Evolutionary conservation across 2,329 filamentous ascomycete species (phyloP), one percentile per base, ranked within the genome.

Genomic region (Hirsutella rhossiliensis): DNA sequence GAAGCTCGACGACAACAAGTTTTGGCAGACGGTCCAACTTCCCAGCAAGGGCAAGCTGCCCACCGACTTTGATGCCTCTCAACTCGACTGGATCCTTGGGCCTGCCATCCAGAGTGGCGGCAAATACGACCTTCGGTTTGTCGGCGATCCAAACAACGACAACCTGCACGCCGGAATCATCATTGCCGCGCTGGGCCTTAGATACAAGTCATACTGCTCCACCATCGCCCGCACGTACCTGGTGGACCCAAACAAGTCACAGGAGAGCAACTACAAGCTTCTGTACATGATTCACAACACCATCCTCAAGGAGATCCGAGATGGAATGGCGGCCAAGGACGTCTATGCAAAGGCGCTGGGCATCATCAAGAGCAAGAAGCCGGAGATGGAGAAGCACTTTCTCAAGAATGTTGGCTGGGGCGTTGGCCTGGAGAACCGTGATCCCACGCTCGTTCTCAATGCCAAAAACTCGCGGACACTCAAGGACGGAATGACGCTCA

Each of bases 401-500:
- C 68, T 90, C 38, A 95, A 94, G 66, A 94, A 86, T 51, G 82
- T 97, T 32, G 92, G 92, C 41, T 87, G 82, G 54, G 90, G 88
- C 40, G 86, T 98, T 54, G 94, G 92, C 49, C 86, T 97, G 38
- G 94, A 98, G 67, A 84, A 84, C 51, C 81, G 85, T 54, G 92
- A 98, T 59, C 68, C 76, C 3, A 90, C 87, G 5, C 75, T 98
- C 47, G 65, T 92, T 3, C 69, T 98, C 32, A 97, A 87, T 56
- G 84, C 73, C 47, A 98, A 98, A 69, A 97, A 89, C 60, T 73
- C 70, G 27, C 79, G 89, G 42, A 75, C 76, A 5, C 68, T 98
- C 45, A 94, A 90, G 63, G 94, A 97, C 57, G 94, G 94, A 51
- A 98, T 98, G 92, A 98, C 92, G 0, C 73, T 98, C 12, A 85